phyloP scores from a whole-genome alignment of 805 yeast genomes.

The Saturnispora kantuleensis region DNA sequence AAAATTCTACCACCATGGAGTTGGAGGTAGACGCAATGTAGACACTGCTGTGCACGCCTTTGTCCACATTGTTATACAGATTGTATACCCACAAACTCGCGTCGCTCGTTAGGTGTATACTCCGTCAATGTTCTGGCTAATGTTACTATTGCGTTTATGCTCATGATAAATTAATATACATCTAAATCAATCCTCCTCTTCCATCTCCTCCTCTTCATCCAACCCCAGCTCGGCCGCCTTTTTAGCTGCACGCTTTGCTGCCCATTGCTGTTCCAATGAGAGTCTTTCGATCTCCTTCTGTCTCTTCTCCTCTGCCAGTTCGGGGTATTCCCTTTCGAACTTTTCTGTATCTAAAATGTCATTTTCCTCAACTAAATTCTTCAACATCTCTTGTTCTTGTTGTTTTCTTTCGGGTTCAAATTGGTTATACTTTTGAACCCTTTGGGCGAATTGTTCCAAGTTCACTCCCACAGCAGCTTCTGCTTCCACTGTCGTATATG shows the following conservation, averaged over 20 bases:
- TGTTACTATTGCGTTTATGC: not conserved
- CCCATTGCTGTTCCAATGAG: constrained; percentile 5
- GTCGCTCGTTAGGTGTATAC: too few relatives aligned
- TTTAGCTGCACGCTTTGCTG: constrained; percentile 1
- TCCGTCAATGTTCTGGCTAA: too few relatives aligned
- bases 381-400: constrained; percentile 31
- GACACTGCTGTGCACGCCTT: too few relatives aligned
- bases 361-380: constrained; percentile 22
- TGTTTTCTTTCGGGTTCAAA: constrained; percentile 37
- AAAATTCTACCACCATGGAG: too few relatives aligned
- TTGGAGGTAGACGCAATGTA: too few relatives aligned
- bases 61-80: too few relatives aligned
- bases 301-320: constrained; percentile 13
- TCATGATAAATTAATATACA: not conserved
- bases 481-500: constrained; percentile 81
- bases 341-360: constrained; percentile 25
- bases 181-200: not conserved
- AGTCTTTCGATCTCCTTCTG: constrained; percentile 4
- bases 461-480: constrained; percentile 85
- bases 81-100: too few relatives aligned
- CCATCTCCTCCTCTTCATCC: constrained; percentile 3
- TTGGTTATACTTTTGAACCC: constrained; percentile 49
- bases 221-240: not conserved
- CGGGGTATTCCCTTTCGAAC: constrained; percentile 22
- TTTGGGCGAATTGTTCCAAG: constrained; percentile 52